phyloP scores from a whole-genome alignment of 345 rosid species.

The Anastatica hierochuntica region DNA sequence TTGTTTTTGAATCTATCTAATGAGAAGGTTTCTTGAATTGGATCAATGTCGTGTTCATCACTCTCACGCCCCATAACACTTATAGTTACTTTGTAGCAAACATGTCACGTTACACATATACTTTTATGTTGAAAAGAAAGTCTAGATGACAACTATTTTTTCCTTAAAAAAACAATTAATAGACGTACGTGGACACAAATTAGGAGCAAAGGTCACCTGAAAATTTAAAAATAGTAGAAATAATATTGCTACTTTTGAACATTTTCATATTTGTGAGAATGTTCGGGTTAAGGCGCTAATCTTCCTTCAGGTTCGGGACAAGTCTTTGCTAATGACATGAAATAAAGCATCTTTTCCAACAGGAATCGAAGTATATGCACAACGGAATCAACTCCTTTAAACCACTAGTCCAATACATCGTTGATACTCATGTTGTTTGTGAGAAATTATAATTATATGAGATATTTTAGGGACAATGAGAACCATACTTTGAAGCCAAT shows the following conservation, averaged over 20 bases:
- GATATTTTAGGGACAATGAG: not conserved
- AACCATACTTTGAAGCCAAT: slow-evolving; percentile 14
- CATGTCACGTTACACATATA: slow-evolving; percentile 13
- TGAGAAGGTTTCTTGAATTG: slow-evolving; percentile 6
- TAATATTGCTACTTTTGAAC: not conserved
- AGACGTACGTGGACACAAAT: not conserved
- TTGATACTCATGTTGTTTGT: too few relatives aligned
- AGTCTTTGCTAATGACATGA: too few relatives aligned
- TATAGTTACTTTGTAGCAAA: slow-evolving; percentile 9
- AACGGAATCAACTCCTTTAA: too few relatives aligned
- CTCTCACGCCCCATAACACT: slow-evolving; percentile 9
- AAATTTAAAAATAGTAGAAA: not conserved
- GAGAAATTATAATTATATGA: too few relatives aligned
- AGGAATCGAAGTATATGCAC: too few relatives aligned
- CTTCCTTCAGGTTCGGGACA: too few relatives aligned
- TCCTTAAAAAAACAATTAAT: not conserved
- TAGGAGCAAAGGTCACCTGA: slow-evolving; percentile 18
- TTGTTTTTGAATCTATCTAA: not conserved
- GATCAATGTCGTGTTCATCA: slow-evolving; percentile 18
- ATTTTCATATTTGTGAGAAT: not conserved
- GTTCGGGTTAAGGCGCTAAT: too few relatives aligned
- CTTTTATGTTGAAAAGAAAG: not conserved
- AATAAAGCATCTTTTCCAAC: too few relatives aligned
- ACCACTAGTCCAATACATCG: too few relatives aligned
- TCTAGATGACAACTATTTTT: slow-evolving; percentile 5